phyloP scores from a whole-genome alignment of 2,329 filamentous ascomycete species.

The Mariannaea elegans region DNA sequence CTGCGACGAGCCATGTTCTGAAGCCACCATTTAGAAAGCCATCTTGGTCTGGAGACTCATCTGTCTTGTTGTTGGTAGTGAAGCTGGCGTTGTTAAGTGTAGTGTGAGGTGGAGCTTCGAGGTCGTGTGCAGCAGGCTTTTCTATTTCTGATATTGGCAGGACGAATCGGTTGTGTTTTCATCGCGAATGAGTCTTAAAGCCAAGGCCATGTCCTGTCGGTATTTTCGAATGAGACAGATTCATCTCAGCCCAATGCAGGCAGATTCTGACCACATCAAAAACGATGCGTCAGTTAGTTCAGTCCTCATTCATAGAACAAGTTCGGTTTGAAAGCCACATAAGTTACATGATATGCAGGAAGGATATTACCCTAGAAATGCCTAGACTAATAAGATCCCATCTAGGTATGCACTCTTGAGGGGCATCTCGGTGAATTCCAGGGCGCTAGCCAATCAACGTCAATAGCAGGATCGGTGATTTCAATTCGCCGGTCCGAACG shows the following conservation, averaged over 20 bases:
- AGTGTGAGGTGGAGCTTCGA: neutral
- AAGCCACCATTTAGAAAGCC: conserved; percentile 11
- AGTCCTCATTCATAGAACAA: too few relatives aligned
- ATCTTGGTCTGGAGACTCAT: neutral
- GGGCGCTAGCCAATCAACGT: neutral
- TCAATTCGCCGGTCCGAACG: conserved; percentile 21
- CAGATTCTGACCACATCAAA: neutral
- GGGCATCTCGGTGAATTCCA: conserved; percentile 16
- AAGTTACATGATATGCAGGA: too few relatives aligned
- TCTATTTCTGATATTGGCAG: neutral
- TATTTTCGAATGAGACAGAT: neutral
- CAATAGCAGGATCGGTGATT: neutral
- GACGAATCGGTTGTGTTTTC: neutral
- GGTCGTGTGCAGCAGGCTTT: neutral
- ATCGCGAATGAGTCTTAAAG: neutral
- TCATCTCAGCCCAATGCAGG: neutral
- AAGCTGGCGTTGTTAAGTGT: neutral
- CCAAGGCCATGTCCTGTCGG: neutral
- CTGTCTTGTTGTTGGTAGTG: neutral
- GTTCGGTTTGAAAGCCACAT: too few relatives aligned
- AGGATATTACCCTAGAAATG: too few relatives aligned
- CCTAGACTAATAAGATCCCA: too few relatives aligned
- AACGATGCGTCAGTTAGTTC: too few relatives aligned
- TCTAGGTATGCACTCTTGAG: too few relatives aligned
- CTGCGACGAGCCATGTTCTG: conserved; percentile 29